A percentile compares a stretch with the other conserved stretches of the same genome.
Evolutionary conservation across 805 yeast genomes (phyloP).

Genomic region (Wickerhamomyces chaumierensis): DNA sequence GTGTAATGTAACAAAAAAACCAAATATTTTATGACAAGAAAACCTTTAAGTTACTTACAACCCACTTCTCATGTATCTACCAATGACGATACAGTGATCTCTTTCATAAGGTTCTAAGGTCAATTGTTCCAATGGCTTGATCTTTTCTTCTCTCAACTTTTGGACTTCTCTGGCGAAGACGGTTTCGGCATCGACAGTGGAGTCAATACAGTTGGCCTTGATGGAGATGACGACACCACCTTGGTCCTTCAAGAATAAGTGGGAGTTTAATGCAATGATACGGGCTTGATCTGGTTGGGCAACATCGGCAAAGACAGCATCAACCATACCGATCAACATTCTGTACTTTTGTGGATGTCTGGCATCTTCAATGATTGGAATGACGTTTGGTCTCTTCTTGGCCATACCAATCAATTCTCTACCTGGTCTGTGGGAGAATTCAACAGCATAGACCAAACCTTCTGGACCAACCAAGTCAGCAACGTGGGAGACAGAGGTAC

Average conservation of each 20-base stretch:
- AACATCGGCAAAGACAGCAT: slow-evolving; percentile 97
- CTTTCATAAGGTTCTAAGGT: slow-evolving; percentile 99
- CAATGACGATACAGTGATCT: slow-evolving; percentile 98
- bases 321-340: slow-evolving; percentile 98
- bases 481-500: slow-evolving; percentile 98
- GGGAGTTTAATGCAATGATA: slow-evolving; percentile 97
- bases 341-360: slow-evolving; percentile 99
- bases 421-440: slow-evolving; percentile 99
- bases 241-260: slow-evolving; percentile 93
- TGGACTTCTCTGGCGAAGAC: slow-evolving; percentile 99
- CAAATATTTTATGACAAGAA: neutral
- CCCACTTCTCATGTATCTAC: slow-evolving; percentile 91
- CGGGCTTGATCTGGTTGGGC: slow-evolving; percentile 99
- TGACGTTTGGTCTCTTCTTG: slow-evolving; percentile 98
- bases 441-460: slow-evolving; percentile 97
- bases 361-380: slow-evolving; percentile 98
- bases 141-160: slow-evolving; percentile 96
- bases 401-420: slow-evolving; percentile 99
- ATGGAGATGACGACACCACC: slow-evolving; percentile 98
- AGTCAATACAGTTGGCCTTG: slow-evolving; percentile 99
- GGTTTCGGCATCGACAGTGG: slow-evolving; percentile 98
- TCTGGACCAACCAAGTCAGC: slow-evolving; percentile 98
- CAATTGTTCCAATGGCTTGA: slow-evolving; percentile 96
- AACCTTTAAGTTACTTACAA: slow-evolving; percentile 17
- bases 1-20: slow-evolving; percentile 4